Conservation (phyloP, 441 rosid genomes). For the Populus hybrid region DNA sequence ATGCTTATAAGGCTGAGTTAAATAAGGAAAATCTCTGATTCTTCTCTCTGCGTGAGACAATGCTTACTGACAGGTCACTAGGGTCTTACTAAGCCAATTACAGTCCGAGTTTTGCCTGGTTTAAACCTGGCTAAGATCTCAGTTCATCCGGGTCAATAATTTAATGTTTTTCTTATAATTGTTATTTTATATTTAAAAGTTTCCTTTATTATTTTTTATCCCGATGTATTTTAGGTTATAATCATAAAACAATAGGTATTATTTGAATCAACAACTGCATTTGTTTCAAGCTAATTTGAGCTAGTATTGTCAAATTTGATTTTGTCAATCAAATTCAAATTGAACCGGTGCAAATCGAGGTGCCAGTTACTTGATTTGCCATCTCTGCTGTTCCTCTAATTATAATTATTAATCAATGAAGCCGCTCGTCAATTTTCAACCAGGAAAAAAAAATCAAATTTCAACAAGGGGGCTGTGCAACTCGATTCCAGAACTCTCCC, state of each 20-base stretch:
- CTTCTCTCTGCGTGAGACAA: too few relatives aligned
- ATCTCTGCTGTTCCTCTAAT: neutral
- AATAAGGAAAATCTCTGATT: too few relatives aligned
- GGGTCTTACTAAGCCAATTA: too few relatives aligned
- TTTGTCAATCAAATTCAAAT: neutral
- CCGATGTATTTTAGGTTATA: too few relatives aligned
- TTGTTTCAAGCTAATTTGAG: neutral
- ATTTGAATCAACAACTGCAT: neutral
- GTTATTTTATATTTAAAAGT: too few relatives aligned
- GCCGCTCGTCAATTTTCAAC: neutral
- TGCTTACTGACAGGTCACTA: accelerated
- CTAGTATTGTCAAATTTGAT: neutral
- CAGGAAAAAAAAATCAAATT: neutral
- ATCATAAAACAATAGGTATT: too few relatives aligned
- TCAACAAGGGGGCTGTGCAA: neutral
- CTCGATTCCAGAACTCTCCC: neutral
- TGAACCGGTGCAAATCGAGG: neutral
- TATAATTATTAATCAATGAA: too few relatives aligned
- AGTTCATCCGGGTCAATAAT: too few relatives aligned
- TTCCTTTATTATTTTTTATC: too few relatives aligned
- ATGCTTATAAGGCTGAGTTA: too few relatives aligned
- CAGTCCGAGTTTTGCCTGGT: too few relatives aligned
- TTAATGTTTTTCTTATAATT: too few relatives aligned
- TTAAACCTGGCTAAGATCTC: accelerated
- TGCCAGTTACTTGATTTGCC: neutral